Evolutionary conservation across 768 basidiomycete genomes (phyloP).

Genomic region (Cytidiella melzeri): DNA sequence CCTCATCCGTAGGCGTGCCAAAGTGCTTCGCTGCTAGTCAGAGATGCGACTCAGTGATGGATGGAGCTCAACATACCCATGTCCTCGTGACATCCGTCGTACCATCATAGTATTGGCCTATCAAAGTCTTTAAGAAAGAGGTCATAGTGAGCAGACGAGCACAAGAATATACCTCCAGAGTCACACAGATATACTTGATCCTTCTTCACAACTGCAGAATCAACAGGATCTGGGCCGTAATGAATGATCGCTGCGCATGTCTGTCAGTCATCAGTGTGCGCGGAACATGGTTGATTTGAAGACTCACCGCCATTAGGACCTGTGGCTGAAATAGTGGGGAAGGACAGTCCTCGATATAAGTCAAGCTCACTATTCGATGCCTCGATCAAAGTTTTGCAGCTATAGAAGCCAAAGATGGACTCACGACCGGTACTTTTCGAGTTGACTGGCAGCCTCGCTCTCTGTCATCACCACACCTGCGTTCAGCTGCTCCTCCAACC

Average conservation of each 20-base stretch:
- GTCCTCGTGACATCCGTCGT: conserved; percentile 95
- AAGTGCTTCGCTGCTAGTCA: conserved; percentile 58
- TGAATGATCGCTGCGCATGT: conserved; percentile 78
- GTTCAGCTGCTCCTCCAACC: conserved; percentile 83
- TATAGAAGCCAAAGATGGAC: conserved; percentile 26
- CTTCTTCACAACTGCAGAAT: conserved; percentile 68
- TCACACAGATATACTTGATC: conserved; percentile 83
- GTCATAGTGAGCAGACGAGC: neutral
- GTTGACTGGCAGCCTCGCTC: conserved; percentile 68
- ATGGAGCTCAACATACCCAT: conserved; percentile 47
- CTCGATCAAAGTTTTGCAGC: too few relatives aligned
- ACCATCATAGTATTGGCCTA: conserved; percentile 84
- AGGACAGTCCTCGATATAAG: conserved; percentile 83
- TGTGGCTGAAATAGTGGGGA: conserved; percentile 86
- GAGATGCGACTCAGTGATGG: neutral
- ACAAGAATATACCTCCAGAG: conserved; percentile 64
- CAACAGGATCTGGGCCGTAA: conserved; percentile 72
- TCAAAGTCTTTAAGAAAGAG: too few relatives aligned
- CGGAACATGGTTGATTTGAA: neutral
- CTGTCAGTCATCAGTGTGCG: neutral
- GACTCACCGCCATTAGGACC: conserved; percentile 81
- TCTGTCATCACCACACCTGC: conserved; percentile 63
- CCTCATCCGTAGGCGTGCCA: conserved; percentile 73
- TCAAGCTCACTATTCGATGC: conserved; percentile 59
- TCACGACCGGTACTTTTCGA: conserved; percentile 79